Evolutionary conservation across 208 protist species (phyloP), one percentile per base, ranked within the genome.

Genomic region (Leishmania turanica): DNA sequence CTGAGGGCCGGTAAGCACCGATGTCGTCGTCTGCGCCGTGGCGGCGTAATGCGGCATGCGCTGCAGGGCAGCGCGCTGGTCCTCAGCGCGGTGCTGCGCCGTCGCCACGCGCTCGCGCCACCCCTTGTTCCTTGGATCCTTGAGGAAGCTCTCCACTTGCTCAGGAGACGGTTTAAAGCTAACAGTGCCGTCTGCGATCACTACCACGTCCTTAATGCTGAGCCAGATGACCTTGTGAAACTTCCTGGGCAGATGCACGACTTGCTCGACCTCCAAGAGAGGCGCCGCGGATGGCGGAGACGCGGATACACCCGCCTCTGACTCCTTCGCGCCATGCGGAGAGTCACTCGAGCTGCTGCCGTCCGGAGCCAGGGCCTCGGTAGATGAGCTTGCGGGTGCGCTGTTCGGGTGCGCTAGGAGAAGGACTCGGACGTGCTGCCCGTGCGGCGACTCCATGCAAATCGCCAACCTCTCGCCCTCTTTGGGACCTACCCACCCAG

Each of bases 181-280:
- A 0, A 97, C 87, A 6, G 81, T 84, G 53, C 84, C 77, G 76
- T 96, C 90, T 6, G 79, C 80, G 49, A 97, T 88, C 7, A 97
- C 90, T 21, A 97, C 82, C 45, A 97, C 83, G 68, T 97, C 92
- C 72, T 90, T 90, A 51, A 96, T 90, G 62, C 82, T 80, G 4
- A 97, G 84, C 92, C 94, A 97, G 64, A 97, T 96, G 42, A 97
- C 94, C 79, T 97, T 97, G 84, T 92, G 89, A 58, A 97, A 97
- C 84, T 96, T 97, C 17, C 94, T 82, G n/a, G 94, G 94, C 7
- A 97, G 74, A 37, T 89, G 80, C 40, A 92, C 91, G 11, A 96
- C 27, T 58, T 86, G 81, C 84, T 94, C 86, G 40, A 78, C 75
- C 75, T 68, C 62, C 2, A 54, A 53, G 15, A 34, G 4, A n/a